Conservation (phyloP, 208 protist genomes). For the Trypanosomatidae sp. region DNA sequence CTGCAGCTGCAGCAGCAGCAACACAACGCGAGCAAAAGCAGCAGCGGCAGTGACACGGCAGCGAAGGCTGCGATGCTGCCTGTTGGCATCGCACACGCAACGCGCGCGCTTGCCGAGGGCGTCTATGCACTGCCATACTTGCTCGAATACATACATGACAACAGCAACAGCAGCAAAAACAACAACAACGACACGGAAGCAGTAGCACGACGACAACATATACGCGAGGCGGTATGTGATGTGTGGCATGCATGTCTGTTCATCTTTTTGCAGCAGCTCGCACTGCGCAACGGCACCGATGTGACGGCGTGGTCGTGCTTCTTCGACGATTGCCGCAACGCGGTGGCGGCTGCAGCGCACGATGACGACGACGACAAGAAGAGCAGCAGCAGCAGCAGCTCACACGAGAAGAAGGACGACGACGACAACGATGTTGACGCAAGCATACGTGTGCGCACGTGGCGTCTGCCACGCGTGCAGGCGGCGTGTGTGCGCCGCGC, state of each 20-base stretch:
- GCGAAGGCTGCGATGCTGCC: no score
- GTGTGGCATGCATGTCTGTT: constrained; percentile 53
- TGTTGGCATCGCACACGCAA: background rate
- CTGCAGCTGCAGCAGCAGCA: no score
- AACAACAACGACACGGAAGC: no score
- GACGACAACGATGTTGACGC: background rate
- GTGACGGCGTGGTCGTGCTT: constrained; percentile 25
- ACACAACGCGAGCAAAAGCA: background rate
- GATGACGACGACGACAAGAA: background rate
- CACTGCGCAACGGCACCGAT: constrained; percentile 23
- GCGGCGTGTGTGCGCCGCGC: no score
- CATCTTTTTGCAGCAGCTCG: constrained; percentile 64
- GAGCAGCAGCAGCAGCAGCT: background rate
- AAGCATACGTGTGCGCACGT: no score
- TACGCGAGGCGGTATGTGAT: background rate
- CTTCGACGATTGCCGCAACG: constrained; percentile 13
- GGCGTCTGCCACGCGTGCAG: no score
- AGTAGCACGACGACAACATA: no score
- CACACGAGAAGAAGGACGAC: background rate
- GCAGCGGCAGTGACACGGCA: background rate
- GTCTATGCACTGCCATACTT: background rate
- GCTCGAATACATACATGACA: no score
- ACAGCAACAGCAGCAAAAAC: no score
- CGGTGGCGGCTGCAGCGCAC: background rate
- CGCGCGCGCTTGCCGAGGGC: background rate